A percentile compares a stretch with the other conserved stretches of the same genome.
Evolutionary conservation across 768 basidiomycete genomes (phyloP).

Genomic region (Leucosporidium yakuticum): DNA sequence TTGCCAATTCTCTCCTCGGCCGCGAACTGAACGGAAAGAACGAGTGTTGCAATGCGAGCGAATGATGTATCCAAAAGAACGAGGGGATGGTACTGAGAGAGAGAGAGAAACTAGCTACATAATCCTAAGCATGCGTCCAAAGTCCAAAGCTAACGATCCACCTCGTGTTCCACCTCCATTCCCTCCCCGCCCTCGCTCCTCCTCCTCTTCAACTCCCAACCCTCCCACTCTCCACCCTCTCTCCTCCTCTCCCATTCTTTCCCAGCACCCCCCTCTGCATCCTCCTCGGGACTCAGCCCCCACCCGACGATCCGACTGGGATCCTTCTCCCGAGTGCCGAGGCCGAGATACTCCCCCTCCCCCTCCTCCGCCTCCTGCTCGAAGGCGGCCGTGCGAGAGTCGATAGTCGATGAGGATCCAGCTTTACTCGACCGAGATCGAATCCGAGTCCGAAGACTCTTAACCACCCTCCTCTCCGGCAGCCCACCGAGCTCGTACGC

Average conservation of each 20-base stretch:
- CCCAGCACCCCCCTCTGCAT: not conserved
- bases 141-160: no score
- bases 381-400: not conserved
- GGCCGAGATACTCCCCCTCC: not conserved
- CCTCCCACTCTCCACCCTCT: not conserved
- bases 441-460: not conserved
- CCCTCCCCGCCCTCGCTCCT: not conserved
- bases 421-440: not conserved
- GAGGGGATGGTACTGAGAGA: no score
- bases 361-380: not conserved
- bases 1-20: no score
- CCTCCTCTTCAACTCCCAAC: not conserved
- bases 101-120: no score
- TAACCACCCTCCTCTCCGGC: not conserved
- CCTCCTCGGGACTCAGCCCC: not conserved
- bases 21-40: no score
- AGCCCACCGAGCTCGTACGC: not conserved
- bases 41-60: no score
- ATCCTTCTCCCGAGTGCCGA: not conserved
- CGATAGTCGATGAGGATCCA: not conserved
- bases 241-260: not conserved
- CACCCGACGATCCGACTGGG: not conserved
- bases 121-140: no score
- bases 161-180: no score
- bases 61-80: no score